phyloP scores from a whole-genome alignment of 495 filamentous ascomycete genomes.

The Gamarada debralockiae region DNA sequence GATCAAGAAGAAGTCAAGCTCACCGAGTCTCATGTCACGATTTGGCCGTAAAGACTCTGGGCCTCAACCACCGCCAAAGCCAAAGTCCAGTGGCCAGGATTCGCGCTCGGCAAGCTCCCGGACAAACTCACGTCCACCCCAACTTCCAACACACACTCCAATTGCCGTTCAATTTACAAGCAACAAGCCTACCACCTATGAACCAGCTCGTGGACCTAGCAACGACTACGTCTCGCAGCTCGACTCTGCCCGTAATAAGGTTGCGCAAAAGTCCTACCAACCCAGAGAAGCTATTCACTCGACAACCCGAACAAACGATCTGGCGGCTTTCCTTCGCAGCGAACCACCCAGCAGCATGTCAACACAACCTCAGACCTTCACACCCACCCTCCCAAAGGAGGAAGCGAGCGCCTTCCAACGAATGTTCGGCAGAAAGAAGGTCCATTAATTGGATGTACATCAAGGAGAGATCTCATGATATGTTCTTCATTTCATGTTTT shows the following conservation, averaged over 20 bases:
- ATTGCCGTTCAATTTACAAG: constrained; percentile 20
- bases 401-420: constrained; percentile 21
- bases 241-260: constrained; percentile 25
- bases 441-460: constrained; percentile 9
- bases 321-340: constrained; percentile 79
- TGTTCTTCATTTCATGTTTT: too few relatives aligned
- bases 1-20: constrained; percentile 57
- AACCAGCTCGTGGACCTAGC: neutral
- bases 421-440: constrained; percentile 26
- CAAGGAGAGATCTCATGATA: too few relatives aligned
- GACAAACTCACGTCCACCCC: neutral
- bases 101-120: neutral
- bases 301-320: constrained; percentile 51
- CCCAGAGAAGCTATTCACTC: constrained; percentile 42
- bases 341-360: constrained; percentile 54
- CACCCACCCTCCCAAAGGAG: constrained; percentile 21
- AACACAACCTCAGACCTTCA: constrained; percentile 21
- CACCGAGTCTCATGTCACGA: constrained; percentile 59
- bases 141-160: constrained; percentile 22
- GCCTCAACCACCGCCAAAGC: constrained; percentile 1
- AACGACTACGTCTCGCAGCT: constrained; percentile 30
- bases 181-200: constrained; percentile 23
- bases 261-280: constrained; percentile 51
- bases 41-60: constrained; percentile 43
- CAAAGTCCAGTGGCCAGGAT: constrained; percentile 4